Evolutionary conservation across 2,329 filamentous ascomycete genomes (phyloP), one percentile per base, ranked within the genome.

Genomic region (Pseudodiploospora longispora): DNA sequence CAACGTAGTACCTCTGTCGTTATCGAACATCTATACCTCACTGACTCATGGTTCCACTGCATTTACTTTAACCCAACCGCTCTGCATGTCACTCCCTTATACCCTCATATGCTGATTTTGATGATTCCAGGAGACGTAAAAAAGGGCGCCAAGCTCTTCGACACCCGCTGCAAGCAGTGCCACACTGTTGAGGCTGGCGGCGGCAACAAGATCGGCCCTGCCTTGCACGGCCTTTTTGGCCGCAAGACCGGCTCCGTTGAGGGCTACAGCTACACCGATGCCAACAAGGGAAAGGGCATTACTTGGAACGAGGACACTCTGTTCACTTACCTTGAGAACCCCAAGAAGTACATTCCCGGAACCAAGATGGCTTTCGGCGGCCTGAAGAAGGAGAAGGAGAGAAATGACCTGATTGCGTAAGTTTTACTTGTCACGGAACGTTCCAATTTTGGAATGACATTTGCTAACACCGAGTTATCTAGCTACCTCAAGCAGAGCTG

Each of bases 291-390:
- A 65, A 95, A 95, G 78, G 90, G 84, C 62, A 82, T 98, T 60
- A 78, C 72, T 61, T 98, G 93, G 93, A 73, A 88, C 58, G 82
- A 95, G 66, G 69, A 82, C 55, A 85, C 87, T 70, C 80, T 98
- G 61, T 97, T 95, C 74, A 80, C 83, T 57, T 98, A 98, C 83
- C 90, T 98, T 64, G 93, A 98, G 82, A 97, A 97, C 85, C 93
- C 93, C 75, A 98, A 98, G 85, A 97, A 97, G 82, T 98, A 90
- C 83, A 96, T 98, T 56, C 93, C 93, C 59, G 93, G 93, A 60
- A 98, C 93, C 76, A 98, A 97, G 88, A 98, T 98, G 93, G 93
- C 93, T 62, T 98, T 97, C 68, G 93, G 93, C 75, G 93, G 93
- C 71, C 82, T 98, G 66, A 98, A 98, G 90, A 98, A 98, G 87